Base-by-base conservation (phyloP, 371 early-diverging fungal species). In the Mucor velutinosus region DNA sequence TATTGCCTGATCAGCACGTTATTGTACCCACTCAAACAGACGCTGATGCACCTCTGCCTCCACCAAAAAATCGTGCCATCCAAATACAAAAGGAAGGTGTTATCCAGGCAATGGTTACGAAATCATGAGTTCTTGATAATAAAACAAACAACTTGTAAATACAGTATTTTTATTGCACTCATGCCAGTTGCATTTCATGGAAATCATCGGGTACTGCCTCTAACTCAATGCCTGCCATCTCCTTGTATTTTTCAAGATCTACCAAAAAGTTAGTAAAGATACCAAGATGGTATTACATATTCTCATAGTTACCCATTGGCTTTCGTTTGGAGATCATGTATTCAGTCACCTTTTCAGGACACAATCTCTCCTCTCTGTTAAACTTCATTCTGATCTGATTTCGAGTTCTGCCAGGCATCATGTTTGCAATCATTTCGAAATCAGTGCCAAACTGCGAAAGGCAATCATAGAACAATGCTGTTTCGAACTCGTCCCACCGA, bases 401-500 rank as follows among this genome's bases (percentile, higher is more conserved):
- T 15, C 92, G 79, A 8, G 84, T 84, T 58, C 89, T 72, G 10
- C 72, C 78, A 6, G 86, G 87, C 63, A 93, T 86, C 63, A 90
- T 64, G 29, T 77, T 76, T 6, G 82, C 75, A 29, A 92, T 88
- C 75, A 90, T 87, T 17, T 85, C 83, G 64, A 93, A 92, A 71
- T 93, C 91, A 10, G 92, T 90, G 1, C 94, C 94, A 84, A 90
- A 93, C 62, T 86, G 88, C 25, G 89, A 75, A 10, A 92, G 60
- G 12, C 86, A 87, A 65, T 88, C 77, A 62, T 88, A 92, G 60
- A 93, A 93, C 8, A 64, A 55, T 7, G 83, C 86, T 5, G 91
- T 92, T 43, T 87, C 89, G 8, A 72, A 76, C 0, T 62, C 73
- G 1, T 80, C 73, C 94, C 94, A 92, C 65, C 80, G 67, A 25